phyloP scores from a whole-genome alignment of 257 asterid genomes.

The Cordia subcordata region DNA sequence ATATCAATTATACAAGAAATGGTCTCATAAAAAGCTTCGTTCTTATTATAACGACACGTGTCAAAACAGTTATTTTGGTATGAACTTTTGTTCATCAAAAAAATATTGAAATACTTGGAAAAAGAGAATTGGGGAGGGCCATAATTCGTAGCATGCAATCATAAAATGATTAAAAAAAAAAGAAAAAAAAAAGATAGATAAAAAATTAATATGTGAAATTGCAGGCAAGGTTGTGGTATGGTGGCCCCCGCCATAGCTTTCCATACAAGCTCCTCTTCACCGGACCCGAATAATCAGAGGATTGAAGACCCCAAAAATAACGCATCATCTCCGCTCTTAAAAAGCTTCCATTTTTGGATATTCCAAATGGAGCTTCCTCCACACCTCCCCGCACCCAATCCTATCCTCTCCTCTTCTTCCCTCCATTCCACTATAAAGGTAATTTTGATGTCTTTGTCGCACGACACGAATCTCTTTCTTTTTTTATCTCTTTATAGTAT shows the following conservation, averaged over 20 bases:
- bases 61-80: too few relatives aligned
- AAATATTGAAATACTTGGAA: too few relatives aligned
- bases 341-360: constrained; percentile 2
- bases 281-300: constrained; percentile 12
- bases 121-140: too few relatives aligned
- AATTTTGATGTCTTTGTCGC: neutral
- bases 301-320: neutral
- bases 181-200: too few relatives aligned
- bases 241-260: neutral
- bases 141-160: too few relatives aligned
- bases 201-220: too few relatives aligned
- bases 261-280: neutral
- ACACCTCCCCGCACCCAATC: constrained; percentile 37
- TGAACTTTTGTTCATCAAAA: too few relatives aligned
- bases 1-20: too few relatives aligned
- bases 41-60: too few relatives aligned
- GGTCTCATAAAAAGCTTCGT: too few relatives aligned
- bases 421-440: constrained; percentile 1
- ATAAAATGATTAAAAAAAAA: too few relatives aligned
- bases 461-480: neutral
- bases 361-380: constrained; percentile 11
- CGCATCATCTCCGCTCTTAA: neutral
- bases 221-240: neutral
- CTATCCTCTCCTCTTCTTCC: constrained; percentile 16
- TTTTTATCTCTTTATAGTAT: neutral